Evolutionary conservation across 1,284 basidiomycete genomes (phyloP).

Genomic region (Pseudozyma sp.): DNA sequence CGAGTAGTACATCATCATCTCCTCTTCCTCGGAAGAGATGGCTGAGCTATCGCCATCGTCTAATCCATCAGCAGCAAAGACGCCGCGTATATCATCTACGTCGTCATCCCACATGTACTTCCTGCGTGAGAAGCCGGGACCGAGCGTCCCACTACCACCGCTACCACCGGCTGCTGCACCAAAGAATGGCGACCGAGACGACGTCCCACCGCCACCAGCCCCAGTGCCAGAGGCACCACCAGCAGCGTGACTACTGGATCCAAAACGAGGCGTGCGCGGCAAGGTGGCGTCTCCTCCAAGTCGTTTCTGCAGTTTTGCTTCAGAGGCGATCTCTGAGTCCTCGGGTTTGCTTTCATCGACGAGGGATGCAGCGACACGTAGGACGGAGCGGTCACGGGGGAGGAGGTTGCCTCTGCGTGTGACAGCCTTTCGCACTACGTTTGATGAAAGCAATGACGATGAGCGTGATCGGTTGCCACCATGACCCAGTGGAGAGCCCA

Average conservation of each 20-base stretch:
- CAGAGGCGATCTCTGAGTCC: conserved; percentile 64
- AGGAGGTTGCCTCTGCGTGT: conserved; percentile 41
- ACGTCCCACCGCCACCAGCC: background rate
- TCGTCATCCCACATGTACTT: conserved; percentile 55
- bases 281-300: conserved; percentile 46
- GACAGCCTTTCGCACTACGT: conserved; percentile 41
- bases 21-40: conserved; percentile 34
- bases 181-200: conserved; percentile 32
- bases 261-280: conserved; percentile 41
- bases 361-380: conserved; percentile 62
- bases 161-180: conserved; percentile 8
- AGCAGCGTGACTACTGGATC: conserved; percentile 7
- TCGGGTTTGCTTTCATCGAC: conserved; percentile 58
- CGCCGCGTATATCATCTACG: conserved; percentile 47
- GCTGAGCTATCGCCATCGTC: conserved; percentile 40
- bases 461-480: conserved; percentile 27
- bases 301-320: conserved; percentile 63
- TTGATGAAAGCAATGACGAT: conserved; percentile 28
- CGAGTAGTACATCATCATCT: conserved; percentile 49
- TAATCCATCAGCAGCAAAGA: conserved; percentile 33
- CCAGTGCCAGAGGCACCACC: background rate
- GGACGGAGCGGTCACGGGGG: conserved; percentile 51
- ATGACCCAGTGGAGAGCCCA: conserved; percentile 25
- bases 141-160: background rate
- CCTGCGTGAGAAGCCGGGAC: conserved; percentile 11